Percentiles rank a stretch among this genome's conserved stretches.
Evolutionary conservation across 2,329 filamentous ascomycete genomes (phyloP).

Genomic region (Phyllosticta capitalensis): DNA sequence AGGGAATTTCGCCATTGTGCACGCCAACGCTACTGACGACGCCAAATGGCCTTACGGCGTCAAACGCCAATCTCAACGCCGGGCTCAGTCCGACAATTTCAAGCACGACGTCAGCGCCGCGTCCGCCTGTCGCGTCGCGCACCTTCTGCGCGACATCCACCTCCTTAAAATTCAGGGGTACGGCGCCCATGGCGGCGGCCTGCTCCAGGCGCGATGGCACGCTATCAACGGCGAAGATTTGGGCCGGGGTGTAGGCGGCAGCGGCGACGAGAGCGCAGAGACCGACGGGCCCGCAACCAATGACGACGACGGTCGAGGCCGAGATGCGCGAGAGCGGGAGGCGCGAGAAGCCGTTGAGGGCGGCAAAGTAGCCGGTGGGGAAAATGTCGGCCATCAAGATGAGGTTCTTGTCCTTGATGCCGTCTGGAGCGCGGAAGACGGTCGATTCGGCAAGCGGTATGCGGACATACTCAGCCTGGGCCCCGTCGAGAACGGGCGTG

Average conservation of each 20-base stretch:
- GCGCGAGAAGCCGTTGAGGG: constrained; percentile 63
- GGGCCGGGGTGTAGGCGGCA: constrained; percentile 57
- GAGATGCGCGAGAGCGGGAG: constrained; percentile 47
- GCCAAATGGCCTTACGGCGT: constrained; percentile 41
- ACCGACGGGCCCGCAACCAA: constrained; percentile 74
- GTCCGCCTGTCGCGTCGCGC: constrained; percentile 63
- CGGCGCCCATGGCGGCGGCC: constrained; percentile 65
- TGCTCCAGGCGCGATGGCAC: constrained; percentile 64
- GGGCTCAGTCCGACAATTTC: constrained; percentile 40
- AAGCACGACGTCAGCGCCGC: constrained; percentile 77
- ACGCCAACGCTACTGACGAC: constrained; percentile 43
- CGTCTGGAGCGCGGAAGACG: constrained; percentile 61
- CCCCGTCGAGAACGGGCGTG: constrained; percentile 60
- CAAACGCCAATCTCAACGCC: constrained; percentile 39
- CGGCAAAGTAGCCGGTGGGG: constrained; percentile 63
- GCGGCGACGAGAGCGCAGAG: constrained; percentile 74
- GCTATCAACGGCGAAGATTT: constrained; percentile 70
- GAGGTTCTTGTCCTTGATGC: constrained; percentile 63
- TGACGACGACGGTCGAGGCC: constrained; percentile 63
- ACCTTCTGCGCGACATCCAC: constrained; percentile 58
- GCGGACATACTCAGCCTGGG: constrained; percentile 67
- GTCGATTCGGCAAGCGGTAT: constrained; percentile 75
- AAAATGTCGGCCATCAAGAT: constrained; percentile 92
- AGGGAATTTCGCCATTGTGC: constrained; percentile 32
- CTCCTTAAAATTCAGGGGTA: constrained; percentile 71